These are phyloP conservation scores for Aspergillus phoenicis DNA, from an alignment of 2,329 filamentous ascomycete species.

Conservation along the genomic window DNA sequence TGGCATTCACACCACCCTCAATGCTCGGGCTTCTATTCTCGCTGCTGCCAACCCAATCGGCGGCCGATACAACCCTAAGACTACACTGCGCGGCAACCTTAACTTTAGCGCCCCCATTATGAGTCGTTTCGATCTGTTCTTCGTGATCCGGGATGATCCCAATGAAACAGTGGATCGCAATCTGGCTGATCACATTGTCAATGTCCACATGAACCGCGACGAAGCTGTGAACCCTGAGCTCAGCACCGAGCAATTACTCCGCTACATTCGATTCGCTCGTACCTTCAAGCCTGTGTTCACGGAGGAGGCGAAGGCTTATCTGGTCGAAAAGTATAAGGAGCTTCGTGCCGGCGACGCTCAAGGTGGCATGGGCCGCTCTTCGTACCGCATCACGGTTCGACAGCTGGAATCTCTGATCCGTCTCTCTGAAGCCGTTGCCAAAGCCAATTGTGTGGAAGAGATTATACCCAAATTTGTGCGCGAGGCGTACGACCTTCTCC, in stretches of 20 bases:
- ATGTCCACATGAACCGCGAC: slow-evolving; percentile 88
- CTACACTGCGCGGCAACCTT: slow-evolving; percentile 88
- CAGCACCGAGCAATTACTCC: slow-evolving; percentile 91
- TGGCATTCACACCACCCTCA: slow-evolving; percentile 95
- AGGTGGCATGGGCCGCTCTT: slow-evolving; percentile 90
- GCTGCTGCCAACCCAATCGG: slow-evolving; percentile 95
- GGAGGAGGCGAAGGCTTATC: slow-evolving; percentile 77
- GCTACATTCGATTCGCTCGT: slow-evolving; percentile 93
- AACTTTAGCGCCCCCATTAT: slow-evolving; percentile 99
- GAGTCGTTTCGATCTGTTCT: slow-evolving; percentile 98
- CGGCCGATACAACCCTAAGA: slow-evolving; percentile 93
- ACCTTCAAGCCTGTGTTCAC: slow-evolving; percentile 95
- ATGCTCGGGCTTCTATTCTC: slow-evolving; percentile 91
- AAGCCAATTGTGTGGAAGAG: slow-evolving; percentile 93
- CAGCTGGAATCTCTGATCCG: slow-evolving; percentile 96
- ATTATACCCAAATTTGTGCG: slow-evolving; percentile 82
- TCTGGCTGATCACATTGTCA: slow-evolving; percentile 91
- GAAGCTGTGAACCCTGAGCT: slow-evolving; percentile 91
- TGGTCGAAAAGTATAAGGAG: slow-evolving; percentile 95
- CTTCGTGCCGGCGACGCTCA: slow-evolving; percentile 90
- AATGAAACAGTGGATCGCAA: slow-evolving; percentile 89
- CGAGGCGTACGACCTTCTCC: slow-evolving; percentile 86
- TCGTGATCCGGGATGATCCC: slow-evolving; percentile 95
- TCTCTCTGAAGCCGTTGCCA: slow-evolving; percentile 94
- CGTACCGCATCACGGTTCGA: slow-evolving; percentile 94